Evolutionary conservation across 2,329 filamentous ascomycete species (phyloP).

Genomic region (Pseudodiploospora longispora): DNA sequence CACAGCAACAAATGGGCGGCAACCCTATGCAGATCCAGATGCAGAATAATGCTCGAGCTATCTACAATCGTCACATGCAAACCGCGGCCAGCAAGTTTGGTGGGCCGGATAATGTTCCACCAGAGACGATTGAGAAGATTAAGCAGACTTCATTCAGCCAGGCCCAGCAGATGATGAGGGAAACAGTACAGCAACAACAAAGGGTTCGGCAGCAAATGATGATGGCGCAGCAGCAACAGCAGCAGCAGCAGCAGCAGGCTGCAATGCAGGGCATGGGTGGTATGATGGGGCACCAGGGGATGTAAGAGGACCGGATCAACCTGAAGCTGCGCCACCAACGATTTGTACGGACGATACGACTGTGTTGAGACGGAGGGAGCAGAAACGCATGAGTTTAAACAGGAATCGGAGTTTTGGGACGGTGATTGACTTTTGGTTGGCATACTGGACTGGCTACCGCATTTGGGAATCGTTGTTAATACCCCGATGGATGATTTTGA

Average conservation of each 20-base stretch:
- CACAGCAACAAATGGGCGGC: constrained; percentile 24
- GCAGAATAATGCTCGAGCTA: constrained; percentile 23
- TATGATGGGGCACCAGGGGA: constrained; percentile 45
- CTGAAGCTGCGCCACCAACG: not conserved
- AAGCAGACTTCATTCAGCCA: constrained; percentile 32
- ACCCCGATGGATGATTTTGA: constrained; percentile 22
- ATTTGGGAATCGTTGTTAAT: constrained; percentile 20
- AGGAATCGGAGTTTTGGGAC: constrained; percentile 13
- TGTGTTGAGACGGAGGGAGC: too few relatives aligned
- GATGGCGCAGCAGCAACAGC: constrained; percentile 28
- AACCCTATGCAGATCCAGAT: constrained; percentile 23
- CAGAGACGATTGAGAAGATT: constrained; percentile 35
- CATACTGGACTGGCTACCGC: constrained; percentile 3
- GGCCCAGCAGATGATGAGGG: constrained; percentile 29
- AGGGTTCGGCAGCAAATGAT: constrained; percentile 26
- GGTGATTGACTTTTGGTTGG: constrained; percentile 3
- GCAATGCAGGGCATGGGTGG: constrained; percentile 45
- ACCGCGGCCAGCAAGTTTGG: constrained; percentile 29
- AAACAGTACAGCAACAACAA: constrained; percentile 20
- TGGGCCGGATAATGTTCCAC: constrained; percentile 36
- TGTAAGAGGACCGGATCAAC: constrained; percentile 23
- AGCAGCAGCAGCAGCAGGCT: constrained; percentile 27
- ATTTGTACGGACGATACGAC: not conserved
- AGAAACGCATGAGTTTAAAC: not conserved
- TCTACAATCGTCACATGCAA: constrained; percentile 33